These are phyloP conservation scores for Penicillium griseofulvum DNA, from an alignment of 2,329 filamentous ascomycete species.

Conservation along the genomic window DNA sequence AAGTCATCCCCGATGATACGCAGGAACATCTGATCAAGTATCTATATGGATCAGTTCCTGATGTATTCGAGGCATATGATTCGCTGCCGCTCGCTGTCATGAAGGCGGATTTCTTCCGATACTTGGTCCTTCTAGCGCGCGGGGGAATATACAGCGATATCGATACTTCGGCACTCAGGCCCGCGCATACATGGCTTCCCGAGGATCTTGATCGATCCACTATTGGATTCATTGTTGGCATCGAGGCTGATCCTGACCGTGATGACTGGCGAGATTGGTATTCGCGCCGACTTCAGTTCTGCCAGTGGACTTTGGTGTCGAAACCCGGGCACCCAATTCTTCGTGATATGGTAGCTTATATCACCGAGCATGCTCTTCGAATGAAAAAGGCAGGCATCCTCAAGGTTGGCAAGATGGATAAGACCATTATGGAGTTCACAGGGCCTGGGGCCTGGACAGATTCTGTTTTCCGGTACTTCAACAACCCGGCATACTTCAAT, in stretches of 20 bases:
- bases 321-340: slow-evolving; percentile 93
- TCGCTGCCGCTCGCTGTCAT: slow-evolving; percentile 70
- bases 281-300: slow-evolving; percentile 93
- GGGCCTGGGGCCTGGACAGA: slow-evolving; percentile 96
- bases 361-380: slow-evolving; percentile 76
- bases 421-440: slow-evolving; percentile 87
- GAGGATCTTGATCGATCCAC: slow-evolving; percentile 69
- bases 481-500: slow-evolving; percentile 84
- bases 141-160: slow-evolving; percentile 89
- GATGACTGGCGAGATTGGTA: slow-evolving; percentile 95
- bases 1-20: slow-evolving; percentile 91
- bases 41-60: slow-evolving; percentile 78
- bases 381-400: slow-evolving; percentile 68
- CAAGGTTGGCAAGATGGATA: slow-evolving; percentile 59
- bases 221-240: slow-evolving; percentile 85
- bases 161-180: slow-evolving; percentile 80
- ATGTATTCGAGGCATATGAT: slow-evolving; percentile 73
- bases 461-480: slow-evolving; percentile 86
- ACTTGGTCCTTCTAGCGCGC: slow-evolving; percentile 71
- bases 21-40: slow-evolving; percentile 78
- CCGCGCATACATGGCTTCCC: slow-evolving; percentile 85
- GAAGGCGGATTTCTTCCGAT: slow-evolving; percentile 76
- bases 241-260: slow-evolving; percentile 93
- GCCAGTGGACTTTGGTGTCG: slow-evolving; percentile 97
- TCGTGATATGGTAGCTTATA: slow-evolving; percentile 78